These are phyloP conservation scores for Pseudopyrenochaeta lycopersici DNA, from an alignment of 2,329 filamentous ascomycete genomes.

Conservation along the genomic window DNA sequence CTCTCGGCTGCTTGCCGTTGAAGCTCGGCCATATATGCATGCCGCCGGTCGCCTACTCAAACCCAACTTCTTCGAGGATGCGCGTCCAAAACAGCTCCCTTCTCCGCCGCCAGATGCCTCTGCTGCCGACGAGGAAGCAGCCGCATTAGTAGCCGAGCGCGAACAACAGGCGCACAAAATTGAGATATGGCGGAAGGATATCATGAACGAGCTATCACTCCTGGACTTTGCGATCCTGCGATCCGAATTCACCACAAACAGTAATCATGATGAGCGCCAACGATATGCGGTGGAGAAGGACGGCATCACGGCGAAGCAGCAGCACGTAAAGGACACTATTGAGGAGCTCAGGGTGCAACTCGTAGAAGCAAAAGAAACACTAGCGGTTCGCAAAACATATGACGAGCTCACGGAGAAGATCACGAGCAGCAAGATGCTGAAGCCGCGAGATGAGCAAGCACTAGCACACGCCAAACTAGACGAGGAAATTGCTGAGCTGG, in stretches of 20 bases:
- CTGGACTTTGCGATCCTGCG: constrained; percentile 88
- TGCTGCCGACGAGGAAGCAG: constrained; percentile 56
- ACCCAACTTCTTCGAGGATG: constrained; percentile 70
- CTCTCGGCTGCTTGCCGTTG: constrained; percentile 83
- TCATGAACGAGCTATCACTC: constrained; percentile 86
- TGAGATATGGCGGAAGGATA: constrained; percentile 79
- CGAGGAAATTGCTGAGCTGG: constrained; percentile 86
- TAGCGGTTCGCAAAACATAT: constrained; percentile 83
- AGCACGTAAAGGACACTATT: constrained; percentile 80
- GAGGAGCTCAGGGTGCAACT: constrained; percentile 76
- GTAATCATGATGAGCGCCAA: constrained; percentile 83
- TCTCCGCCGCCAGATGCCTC: constrained; percentile 73
- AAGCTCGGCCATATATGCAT: constrained; percentile 91
- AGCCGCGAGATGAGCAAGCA: constrained; percentile 84
- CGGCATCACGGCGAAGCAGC: constrained; percentile 79
- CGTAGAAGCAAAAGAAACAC: constrained; percentile 69
- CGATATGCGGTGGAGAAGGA: constrained; percentile 84
- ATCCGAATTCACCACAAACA: constrained; percentile 84
- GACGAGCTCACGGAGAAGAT: constrained; percentile 90
- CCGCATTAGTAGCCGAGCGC: constrained; percentile 54
- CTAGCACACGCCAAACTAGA: constrained; percentile 81
- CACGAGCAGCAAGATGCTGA: constrained; percentile 79
- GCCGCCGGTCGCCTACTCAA: constrained; percentile 82
- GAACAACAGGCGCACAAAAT: constrained; percentile 65
- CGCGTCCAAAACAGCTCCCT: constrained; percentile 64